These are phyloP conservation scores for Aspergillus hortae DNA, from an alignment of 2,329 filamentous ascomycete species.

Conservation along the genomic window DNA sequence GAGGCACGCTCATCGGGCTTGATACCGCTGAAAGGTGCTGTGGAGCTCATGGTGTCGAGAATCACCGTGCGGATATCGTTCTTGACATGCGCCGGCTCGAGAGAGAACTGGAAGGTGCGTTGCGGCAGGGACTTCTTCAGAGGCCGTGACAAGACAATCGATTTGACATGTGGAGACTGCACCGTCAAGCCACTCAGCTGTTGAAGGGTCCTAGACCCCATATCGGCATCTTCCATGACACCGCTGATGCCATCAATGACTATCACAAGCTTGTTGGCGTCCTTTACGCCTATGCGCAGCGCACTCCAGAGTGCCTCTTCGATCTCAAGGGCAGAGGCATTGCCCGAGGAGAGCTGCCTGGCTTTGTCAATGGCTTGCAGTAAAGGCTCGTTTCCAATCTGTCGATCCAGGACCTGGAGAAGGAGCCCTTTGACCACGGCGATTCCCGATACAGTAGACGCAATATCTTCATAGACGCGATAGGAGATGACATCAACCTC, in stretches of 20 bases:
- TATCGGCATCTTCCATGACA: background rate
- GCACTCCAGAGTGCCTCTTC: conserved; percentile 2
- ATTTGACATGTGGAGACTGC: background rate
- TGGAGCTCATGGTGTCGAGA: background rate
- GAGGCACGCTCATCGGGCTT: background rate
- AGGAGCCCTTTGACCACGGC: background rate
- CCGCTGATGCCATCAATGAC: background rate
- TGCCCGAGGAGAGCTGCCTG: background rate
- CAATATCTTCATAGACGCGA: background rate
- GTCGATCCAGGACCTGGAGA: background rate
- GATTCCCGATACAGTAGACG: background rate
- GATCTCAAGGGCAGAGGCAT: background rate
- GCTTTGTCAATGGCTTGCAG: background rate
- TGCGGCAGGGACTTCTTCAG: background rate
- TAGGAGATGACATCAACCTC: background rate
- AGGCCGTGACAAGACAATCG: background rate
- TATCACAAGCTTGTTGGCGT: background rate
- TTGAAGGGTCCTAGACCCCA: background rate
- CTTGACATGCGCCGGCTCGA: background rate
- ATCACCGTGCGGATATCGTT: background rate
- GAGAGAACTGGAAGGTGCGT: background rate
- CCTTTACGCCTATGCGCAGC: background rate
- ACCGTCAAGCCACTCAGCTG: background rate
- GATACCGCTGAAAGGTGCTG: background rate
- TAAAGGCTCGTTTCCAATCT: background rate